Conservation (phyloP, 2,329 filamentous ascomycete species). For the Phaeosphaeriaceae sp. region DNA sequence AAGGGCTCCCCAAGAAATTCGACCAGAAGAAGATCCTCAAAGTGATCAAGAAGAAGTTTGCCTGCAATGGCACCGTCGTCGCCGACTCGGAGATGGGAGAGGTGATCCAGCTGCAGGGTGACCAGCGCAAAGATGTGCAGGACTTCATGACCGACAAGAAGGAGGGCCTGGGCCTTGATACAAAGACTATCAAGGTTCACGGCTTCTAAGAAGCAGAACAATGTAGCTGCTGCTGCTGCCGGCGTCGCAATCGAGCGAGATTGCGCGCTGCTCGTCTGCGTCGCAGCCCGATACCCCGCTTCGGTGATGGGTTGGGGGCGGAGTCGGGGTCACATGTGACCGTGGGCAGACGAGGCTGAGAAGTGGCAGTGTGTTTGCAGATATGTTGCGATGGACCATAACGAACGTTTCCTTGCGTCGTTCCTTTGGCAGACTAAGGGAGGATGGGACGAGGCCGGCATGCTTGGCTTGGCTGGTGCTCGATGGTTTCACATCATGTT, state of each 20-base stretch:
- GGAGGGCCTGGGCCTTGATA: slow-evolving; percentile 89
- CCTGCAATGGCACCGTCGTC: slow-evolving; percentile 99
- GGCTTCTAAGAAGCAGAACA: slow-evolving; percentile 32
- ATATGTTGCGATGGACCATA: slow-evolving; percentile 26
- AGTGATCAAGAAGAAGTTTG: slow-evolving; percentile 99
- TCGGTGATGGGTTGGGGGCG: slow-evolving; percentile 6
- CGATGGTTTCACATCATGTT: slow-evolving; percentile 1
- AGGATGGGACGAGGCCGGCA: slow-evolving; percentile 5
- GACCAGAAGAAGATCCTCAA: slow-evolving; percentile 99
- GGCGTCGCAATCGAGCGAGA: slow-evolving; percentile 7
- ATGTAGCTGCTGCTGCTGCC: neutral
- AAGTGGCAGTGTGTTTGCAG: slow-evolving; percentile 27
- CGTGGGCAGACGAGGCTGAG: slow-evolving; percentile 16
- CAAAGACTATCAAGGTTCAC: slow-evolving; percentile 92
- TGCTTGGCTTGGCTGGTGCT: neutral
- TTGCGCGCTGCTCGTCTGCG: slow-evolving; percentile 9
- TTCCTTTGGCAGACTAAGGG: slow-evolving; percentile 17
- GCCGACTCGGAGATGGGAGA: slow-evolving; percentile 96
- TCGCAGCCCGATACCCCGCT: slow-evolving; percentile 9
- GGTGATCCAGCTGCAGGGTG: slow-evolving; percentile 99
- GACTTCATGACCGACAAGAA: slow-evolving; percentile 97
- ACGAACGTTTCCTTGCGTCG: slow-evolving; percentile 24
- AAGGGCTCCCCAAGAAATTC: slow-evolving; percentile 98
- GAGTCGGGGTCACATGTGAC: slow-evolving; percentile 4
- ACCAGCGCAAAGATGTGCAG: slow-evolving; percentile 98